Evolutionary conservation across 2,329 filamentous ascomycete genomes (phyloP), one percentile per base, ranked within the genome.

Genomic region (Penicillium brevicompactum): DNA sequence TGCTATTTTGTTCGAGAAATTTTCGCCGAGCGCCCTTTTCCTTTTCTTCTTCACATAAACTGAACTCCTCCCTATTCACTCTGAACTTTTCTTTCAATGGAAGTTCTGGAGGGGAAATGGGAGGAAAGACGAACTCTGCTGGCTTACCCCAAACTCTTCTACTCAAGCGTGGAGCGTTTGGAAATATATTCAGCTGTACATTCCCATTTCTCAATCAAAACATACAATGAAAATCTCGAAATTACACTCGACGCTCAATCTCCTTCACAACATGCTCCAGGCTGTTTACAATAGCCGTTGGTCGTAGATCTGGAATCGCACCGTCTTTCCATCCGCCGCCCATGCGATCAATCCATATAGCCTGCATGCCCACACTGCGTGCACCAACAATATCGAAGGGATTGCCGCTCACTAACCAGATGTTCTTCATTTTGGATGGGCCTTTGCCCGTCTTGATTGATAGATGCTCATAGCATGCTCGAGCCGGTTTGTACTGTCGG

Each of bases 331-430:
- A 91, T 2, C 87, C 87, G 8, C 71, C 77, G 0, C 82, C 82
- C 13, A 68, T 71, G 24, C 88, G 76, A 73, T 91, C 87, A 5
- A 92, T 82, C 85, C 87, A 91, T 11, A 80, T 84, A 22, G 85
- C 82, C 63, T 82, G 80, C 74, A 91, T 74, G 0, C 88, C 88
- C 5, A 80, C 78, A 1, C 78, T 78, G 57, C 78, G 79, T 1
- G 88, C 86, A 0, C 89, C 89, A 0, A 86, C 80, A 14, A 88
- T 76, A 68, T 92, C 89, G 67, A 92, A 92, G 2, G 89, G 85
- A 67, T 92, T 92, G 1, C 84, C 83, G 61, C 82, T 88, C 5
- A 92, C 80, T 7, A 92, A 71, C 87, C 88, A 91, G 13, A 91
- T 78, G 24, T 81, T 75, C 1, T 68, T 73, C 59, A 79, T 75